Conservation (phyloP, 2,329 filamentous ascomycete species). For the Exophiala alcalophila region DNA sequence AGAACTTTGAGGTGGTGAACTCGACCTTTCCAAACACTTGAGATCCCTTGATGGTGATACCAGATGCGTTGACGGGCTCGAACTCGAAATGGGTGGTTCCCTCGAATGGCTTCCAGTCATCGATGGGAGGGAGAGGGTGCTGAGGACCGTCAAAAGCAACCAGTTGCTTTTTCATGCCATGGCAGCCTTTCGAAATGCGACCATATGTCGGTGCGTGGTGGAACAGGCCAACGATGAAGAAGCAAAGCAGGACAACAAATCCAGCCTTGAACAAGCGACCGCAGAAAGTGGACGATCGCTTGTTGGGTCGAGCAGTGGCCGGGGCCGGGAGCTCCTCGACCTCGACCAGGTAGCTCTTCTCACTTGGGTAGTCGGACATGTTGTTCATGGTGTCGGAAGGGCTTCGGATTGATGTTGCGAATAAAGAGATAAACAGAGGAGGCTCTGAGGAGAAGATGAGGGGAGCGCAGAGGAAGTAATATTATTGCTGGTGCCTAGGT, state of each 20-base stretch:
- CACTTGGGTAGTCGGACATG: not conserved
- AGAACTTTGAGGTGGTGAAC: conserved; percentile 22
- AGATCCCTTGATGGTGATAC: conserved; percentile 13
- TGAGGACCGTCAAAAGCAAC: conserved; percentile 60
- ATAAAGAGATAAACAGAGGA: no score
- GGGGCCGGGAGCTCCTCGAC: conserved; percentile 13
- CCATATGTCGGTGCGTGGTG: not conserved
- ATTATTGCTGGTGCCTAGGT: no score
- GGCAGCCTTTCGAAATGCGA: conserved; percentile 7
- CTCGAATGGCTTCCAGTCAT: conserved; percentile 18
- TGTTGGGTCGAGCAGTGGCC: not conserved
- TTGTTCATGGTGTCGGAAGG: no score
- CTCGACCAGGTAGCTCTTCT: conserved; percentile 3
- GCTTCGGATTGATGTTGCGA: no score
- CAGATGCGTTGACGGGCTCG: conserved; percentile 17
- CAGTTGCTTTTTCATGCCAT: conserved; percentile 9
- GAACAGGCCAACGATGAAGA: conserved; percentile 9
- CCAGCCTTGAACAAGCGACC: conserved; percentile 6
- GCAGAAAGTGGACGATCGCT: conserved; percentile 1
- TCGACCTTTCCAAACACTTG: conserved; percentile 22
- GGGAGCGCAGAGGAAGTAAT: no score
- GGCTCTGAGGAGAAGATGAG: no score
- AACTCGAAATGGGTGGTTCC: conserved; percentile 24
- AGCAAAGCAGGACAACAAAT: conserved; percentile 6
- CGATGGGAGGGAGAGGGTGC: conserved; percentile 68